Conservation (phyloP, 257 asterid species). For the Lantana camara region DNA sequence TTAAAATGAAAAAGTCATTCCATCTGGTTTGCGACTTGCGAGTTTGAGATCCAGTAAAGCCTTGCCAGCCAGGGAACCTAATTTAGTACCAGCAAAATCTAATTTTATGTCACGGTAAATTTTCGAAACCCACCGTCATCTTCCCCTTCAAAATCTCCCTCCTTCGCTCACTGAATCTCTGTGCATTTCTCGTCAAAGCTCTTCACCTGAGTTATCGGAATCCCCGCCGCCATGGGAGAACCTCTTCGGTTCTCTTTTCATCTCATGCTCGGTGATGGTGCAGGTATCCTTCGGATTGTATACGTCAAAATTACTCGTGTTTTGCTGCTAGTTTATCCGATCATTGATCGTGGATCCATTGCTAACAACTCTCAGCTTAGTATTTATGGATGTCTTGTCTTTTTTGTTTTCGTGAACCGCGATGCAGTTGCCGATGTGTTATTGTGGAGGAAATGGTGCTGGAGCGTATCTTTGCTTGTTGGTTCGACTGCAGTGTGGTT, state of each 20-base stretch:
- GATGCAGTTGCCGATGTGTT: constrained; percentile 80
- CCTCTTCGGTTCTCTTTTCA: constrained; percentile 49
- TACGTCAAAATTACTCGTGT: constrained; percentile 3
- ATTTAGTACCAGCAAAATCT: too few species aligned
- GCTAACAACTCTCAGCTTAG: neutral
- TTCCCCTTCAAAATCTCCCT: constrained; percentile 19
- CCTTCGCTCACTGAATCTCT: constrained; percentile 20
- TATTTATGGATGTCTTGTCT: neutral
- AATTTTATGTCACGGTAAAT: constrained; percentile 13
- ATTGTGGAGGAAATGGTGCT: constrained; percentile 67
- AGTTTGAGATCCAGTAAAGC: too few species aligned
- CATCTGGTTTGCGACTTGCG: too few species aligned
- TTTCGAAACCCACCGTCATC: constrained; percentile 6
- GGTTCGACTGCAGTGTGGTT: constrained; percentile 69
- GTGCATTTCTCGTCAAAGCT: neutral
- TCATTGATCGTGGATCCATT: constrained; percentile 11
- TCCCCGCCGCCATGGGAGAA: constrained; percentile 62
- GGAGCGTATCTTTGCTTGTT: constrained; percentile 47
- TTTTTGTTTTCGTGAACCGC: neutral
- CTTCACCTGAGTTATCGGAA: constrained; percentile 16
- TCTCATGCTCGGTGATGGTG: constrained; percentile 66
- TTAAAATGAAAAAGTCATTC: too few species aligned
- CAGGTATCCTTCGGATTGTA: constrained; percentile 43
- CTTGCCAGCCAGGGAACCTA: too few species aligned
- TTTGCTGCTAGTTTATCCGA: neutral